Percentiles rank a stretch among this genome's conserved stretches.
These are phyloP conservation scores for Microdochium bolleyi DNA, from an alignment of 2,329 filamentous ascomycete species.

Conservation along the genomic window DNA sequence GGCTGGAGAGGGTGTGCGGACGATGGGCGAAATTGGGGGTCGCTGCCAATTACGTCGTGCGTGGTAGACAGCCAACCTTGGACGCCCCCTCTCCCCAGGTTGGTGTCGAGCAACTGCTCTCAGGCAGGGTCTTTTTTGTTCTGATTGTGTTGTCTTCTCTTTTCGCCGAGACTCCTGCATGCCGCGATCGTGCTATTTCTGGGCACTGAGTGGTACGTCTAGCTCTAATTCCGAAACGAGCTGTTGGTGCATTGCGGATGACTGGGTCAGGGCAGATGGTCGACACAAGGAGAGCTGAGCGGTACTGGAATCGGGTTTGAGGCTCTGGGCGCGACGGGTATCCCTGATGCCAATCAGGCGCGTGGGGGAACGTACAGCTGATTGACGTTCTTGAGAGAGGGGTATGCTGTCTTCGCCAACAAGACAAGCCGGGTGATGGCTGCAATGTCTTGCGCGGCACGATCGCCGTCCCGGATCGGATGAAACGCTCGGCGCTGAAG, in stretches of 20 bases:
- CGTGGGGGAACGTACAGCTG: background rate
- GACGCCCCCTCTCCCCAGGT: background rate
- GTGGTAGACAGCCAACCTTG: no score
- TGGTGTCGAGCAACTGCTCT: background rate
- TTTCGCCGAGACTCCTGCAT: no score
- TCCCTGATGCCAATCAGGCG: slow-evolving; percentile 3
- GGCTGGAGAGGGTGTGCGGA: background rate
- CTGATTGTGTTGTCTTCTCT: no score
- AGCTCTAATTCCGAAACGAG: no score
- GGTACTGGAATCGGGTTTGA: background rate
- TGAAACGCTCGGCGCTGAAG: background rate
- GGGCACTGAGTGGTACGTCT: background rate
- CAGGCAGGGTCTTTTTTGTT: no score
- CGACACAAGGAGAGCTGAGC: no score
- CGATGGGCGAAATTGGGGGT: background rate
- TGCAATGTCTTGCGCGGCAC: background rate
- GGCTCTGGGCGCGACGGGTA: background rate
- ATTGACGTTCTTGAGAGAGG: background rate
- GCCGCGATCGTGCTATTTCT: background rate
- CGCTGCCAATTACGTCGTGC: background rate
- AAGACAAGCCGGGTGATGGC: background rate
- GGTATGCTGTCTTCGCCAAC: background rate
- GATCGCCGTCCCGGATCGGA: background rate
- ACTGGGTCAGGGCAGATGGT: no score
- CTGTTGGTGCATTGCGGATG: no score